phyloP scores from a whole-genome alignment of 164 flowering plant genomes.

The Magnolia officinalis region DNA sequence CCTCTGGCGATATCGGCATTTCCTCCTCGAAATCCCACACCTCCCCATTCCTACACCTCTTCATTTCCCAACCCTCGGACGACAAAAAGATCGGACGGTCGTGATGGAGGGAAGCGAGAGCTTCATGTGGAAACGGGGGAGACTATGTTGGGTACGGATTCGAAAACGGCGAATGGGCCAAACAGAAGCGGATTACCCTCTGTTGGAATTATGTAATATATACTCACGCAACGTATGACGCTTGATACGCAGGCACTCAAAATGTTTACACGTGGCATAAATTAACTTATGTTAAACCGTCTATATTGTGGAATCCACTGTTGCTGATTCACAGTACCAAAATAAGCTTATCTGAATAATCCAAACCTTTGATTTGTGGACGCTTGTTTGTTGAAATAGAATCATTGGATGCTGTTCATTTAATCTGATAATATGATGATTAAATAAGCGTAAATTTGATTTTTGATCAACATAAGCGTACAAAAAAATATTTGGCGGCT shows the following conservation, averaged over 20 bases:
- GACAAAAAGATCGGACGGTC: background rate
- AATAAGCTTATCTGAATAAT: no score
- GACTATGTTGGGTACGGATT: background rate
- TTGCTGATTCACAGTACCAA: no score
- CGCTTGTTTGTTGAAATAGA: no score
- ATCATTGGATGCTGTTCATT: no score
- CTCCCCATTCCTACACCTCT: conserved; percentile 53
- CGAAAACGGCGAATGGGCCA: background rate
- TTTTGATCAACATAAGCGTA: no score
- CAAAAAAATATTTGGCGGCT: no score
- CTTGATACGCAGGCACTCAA: background rate
- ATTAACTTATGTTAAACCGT: no score
- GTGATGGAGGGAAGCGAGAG: background rate
- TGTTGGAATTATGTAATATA: no score
- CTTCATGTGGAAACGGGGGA: background rate
- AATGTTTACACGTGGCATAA: background rate
- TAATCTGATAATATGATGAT: no score
- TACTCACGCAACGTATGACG: background rate
- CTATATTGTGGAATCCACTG: no score
- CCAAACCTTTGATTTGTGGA: no score
- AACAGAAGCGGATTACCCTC: background rate
- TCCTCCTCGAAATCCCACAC: conserved; percentile 52
- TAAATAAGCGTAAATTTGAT: no score
- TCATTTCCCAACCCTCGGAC: conserved; percentile 22
- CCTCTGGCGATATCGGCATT: conserved; percentile 16